These are phyloP conservation scores for Sclerotinia trifoliorum DNA, from an alignment of 2,329 filamentous ascomycete genomes.

Conservation along the genomic window DNA sequence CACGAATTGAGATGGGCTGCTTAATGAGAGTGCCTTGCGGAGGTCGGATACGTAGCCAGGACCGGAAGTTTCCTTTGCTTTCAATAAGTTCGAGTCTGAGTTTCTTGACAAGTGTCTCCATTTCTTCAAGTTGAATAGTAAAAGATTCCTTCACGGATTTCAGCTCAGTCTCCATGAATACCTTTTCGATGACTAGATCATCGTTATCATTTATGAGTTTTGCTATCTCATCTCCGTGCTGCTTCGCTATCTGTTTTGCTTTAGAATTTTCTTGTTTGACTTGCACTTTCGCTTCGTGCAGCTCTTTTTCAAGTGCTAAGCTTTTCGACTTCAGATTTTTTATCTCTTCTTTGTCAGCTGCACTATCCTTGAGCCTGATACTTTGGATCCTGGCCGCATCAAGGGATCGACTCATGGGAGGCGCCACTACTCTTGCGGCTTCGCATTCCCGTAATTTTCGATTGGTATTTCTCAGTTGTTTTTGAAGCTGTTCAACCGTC, in stretches of 20 bases:
- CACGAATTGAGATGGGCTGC: not conserved
- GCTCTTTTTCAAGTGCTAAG: conserved; percentile 4
- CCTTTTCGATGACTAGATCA: not conserved
- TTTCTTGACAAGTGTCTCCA: not conserved
- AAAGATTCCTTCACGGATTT: not conserved
- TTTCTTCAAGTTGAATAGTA: not conserved
- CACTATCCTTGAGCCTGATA: not conserved
- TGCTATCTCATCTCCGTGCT: not conserved
- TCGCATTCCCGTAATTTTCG: not conserved
- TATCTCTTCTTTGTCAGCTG: conserved; percentile 2
- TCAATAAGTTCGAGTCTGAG: not conserved
- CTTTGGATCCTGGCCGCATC: not conserved
- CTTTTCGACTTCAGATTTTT: not conserved
- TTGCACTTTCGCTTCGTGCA: not conserved
- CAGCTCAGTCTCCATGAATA: not conserved
- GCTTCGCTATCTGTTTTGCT: not conserved
- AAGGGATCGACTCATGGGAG: not conserved
- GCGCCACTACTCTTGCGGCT: not conserved
- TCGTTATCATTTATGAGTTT: not conserved
- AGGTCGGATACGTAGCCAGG: not conserved
- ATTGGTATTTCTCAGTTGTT: not conserved
- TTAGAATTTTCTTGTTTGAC: not conserved
- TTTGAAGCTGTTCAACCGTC: not conserved
- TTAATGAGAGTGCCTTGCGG: not conserved
- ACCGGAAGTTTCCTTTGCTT: conserved; percentile 5